Percentiles rank a stretch among this genome's conserved stretches.
These are phyloP conservation scores for Begonia fuchsioides DNA, from an alignment of 306 rosid species.

Conservation along the genomic window DNA sequence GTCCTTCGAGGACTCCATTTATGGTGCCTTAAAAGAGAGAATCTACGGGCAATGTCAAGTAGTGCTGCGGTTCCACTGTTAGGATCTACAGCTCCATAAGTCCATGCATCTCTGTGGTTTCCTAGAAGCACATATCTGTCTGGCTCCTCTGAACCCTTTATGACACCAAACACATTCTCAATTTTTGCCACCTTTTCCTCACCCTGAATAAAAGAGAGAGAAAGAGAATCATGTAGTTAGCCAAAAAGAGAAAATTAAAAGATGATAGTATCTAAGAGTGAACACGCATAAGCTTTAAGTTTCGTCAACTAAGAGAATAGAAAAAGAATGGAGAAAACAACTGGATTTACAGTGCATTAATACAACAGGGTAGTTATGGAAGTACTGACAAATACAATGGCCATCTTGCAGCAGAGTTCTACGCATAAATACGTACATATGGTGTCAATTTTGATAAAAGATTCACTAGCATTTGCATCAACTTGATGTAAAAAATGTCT, in stretches of 20 bases:
- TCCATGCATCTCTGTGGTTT: constrained; percentile 98
- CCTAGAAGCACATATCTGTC: constrained; percentile 90
- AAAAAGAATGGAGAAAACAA: too few species aligned
- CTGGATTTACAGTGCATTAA: too few species aligned
- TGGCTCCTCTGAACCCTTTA: constrained; percentile 73
- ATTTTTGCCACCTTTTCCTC: constrained; percentile 57
- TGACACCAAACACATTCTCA: constrained; percentile 64
- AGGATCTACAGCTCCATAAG: constrained; percentile 93
- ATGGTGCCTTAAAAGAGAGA: constrained; percentile 28
- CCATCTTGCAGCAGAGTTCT: too few species aligned
- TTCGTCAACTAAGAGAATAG: too few species aligned
- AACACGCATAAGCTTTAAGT: too few species aligned
- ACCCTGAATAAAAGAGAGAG: constrained; percentile 37
- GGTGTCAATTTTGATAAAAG: too few species aligned
- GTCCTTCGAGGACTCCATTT: constrained; percentile 84
- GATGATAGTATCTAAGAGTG: neutral
- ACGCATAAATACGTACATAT: too few species aligned
- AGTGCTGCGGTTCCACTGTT: constrained; percentile 89
- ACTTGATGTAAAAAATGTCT: too few species aligned
- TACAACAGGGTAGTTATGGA: too few species aligned
- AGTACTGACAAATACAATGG: too few species aligned
- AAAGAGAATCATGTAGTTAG: neutral
- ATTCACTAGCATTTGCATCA: too few species aligned
- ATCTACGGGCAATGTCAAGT: constrained; percentile 87
- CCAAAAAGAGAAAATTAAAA: neutral